Evolutionary conservation across 169 alveolate species (phyloP), one percentile per base, ranked within the genome.

Genomic region (Cryptosporidium parvum): DNA sequence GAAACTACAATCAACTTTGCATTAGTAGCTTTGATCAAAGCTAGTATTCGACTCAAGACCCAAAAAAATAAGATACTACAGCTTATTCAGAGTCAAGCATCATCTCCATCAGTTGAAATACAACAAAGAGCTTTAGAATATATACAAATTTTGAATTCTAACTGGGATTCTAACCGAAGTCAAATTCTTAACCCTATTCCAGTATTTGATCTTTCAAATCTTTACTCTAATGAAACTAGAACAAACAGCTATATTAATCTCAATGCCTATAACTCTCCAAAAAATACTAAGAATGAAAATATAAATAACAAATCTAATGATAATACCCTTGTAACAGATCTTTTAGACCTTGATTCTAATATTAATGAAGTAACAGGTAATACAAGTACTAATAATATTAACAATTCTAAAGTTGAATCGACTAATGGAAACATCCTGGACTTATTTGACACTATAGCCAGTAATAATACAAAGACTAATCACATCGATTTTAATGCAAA

Each of bases 141-240:
- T 65, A 31, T 65, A 9, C 80, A 80, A 48, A 80, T 80, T 23
- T 23, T 80, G 68, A 59, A 62, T 33, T 23, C 80, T 59, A 62
- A 31, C 37, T 80, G 89, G 89, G 89, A 80, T 37, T 59, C 89
- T 12, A 80, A 80, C 39, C 62, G 89, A 80, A 62, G 9, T n/a
- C 45, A 59, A 12, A 80, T 80, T 39, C 70, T 80, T 3, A 65
- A 80, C 29, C 68, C 75, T 42, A 61, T 80, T 23, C 89, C 89
- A 26, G 29, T 26, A 26, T 80, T 80, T 37, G 75, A 80, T n/a
- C 67, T 80, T 21, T 80, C 89, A 29, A 59, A 80, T 21, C 44
- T 80, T 18, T 33, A 23, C 16, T 29, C 80, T 33, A 62, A 21
- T 51, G 86, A 73, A 29, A 73, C 86, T 3, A 73, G 86, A 59